These are phyloP conservation scores for Adenanthera pavonina DNA, from an alignment of 306 rosid species.

Conservation along the genomic window DNA sequence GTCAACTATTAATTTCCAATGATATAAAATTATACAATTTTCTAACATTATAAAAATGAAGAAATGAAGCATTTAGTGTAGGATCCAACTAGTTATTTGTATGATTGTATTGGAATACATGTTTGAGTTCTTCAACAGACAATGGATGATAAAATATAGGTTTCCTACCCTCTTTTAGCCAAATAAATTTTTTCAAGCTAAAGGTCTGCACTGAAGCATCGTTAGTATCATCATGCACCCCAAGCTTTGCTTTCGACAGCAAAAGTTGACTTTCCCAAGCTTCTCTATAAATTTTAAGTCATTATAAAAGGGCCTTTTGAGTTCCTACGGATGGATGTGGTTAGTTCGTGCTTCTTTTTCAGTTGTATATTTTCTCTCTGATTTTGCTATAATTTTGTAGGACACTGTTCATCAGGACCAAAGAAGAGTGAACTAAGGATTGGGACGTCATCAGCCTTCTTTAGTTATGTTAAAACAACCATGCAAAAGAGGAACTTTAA, in stretches of 20 bases:
- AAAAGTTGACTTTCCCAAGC: slow-evolving; percentile 15
- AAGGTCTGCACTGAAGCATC: neutral
- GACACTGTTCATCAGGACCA: slow-evolving; percentile 66
- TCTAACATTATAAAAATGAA: neutral
- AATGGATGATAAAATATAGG: neutral
- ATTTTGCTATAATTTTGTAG: slow-evolving; percentile 46
- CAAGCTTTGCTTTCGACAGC: no score
- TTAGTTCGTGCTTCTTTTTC: slow-evolving; percentile 9
- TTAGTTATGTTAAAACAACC: slow-evolving; percentile 76
- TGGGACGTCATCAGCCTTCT: slow-evolving; percentile 94
- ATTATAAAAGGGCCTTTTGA: slow-evolving; percentile 18
- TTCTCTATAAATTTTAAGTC: slow-evolving; percentile 7
- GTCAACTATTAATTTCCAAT: neutral
- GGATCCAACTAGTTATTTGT: neutral
- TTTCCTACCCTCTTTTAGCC: slow-evolving; percentile 28
- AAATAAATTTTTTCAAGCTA: slow-evolving; percentile 8
- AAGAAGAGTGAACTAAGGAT: slow-evolving; percentile 84
- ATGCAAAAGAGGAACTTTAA: slow-evolving; percentile 50
- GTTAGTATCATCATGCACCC: slow-evolving; percentile 7
- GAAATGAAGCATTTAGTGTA: neutral
- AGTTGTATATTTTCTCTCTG: slow-evolving; percentile 23
- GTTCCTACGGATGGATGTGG: slow-evolving; percentile 10
- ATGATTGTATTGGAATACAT: neutral
- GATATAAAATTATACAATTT: neutral
- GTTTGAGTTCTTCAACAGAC: slow-evolving; percentile 9